Percentiles rank a stretch among this genome's conserved stretches.
Conservation (phyloP, 2,329 filamentous ascomycete species). For the Echinosphaeria canescens region DNA sequence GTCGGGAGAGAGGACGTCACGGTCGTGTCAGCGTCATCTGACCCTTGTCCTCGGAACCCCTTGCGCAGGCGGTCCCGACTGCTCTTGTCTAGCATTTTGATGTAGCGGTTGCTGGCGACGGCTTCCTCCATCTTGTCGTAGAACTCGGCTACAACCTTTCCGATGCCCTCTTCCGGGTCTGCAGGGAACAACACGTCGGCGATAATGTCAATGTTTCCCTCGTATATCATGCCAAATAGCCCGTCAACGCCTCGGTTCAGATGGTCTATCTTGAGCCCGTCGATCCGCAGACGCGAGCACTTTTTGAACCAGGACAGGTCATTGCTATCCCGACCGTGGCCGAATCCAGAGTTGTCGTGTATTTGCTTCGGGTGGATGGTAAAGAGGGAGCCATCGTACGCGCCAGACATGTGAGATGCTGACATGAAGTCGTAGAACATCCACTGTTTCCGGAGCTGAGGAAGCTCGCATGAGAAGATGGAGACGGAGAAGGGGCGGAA, state of each 20-base stretch:
- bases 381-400: constrained; percentile 87
- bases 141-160: constrained; percentile 90
- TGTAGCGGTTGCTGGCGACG: constrained; percentile 56
- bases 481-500: constrained; percentile 94
- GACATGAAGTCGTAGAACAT: constrained; percentile 95
- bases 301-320: constrained; percentile 80
- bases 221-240: constrained; percentile 93
- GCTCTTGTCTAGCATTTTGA: constrained; percentile 30
- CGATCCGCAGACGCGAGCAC: constrained; percentile 78
- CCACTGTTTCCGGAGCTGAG: constrained; percentile 85
- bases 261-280: constrained; percentile 87
- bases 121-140: constrained; percentile 92
- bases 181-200: constrained; percentile 88
- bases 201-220: constrained; percentile 92
- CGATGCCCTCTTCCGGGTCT: constrained; percentile 71
- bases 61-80: constrained; percentile 6
- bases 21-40: neutral
- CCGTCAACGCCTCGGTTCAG: constrained; percentile 84
- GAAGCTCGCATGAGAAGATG: constrained; percentile 89
- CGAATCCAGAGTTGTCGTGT: constrained; percentile 44
- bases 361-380: constrained; percentile 90
- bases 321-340: too few species aligned
- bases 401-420: constrained; percentile 89
- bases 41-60: too few species aligned
- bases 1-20: constrained; percentile 4